Evolutionary conservation across 1,284 basidiomycete species (phyloP).

Genomic region (Retiboletus flavoniger): DNA sequence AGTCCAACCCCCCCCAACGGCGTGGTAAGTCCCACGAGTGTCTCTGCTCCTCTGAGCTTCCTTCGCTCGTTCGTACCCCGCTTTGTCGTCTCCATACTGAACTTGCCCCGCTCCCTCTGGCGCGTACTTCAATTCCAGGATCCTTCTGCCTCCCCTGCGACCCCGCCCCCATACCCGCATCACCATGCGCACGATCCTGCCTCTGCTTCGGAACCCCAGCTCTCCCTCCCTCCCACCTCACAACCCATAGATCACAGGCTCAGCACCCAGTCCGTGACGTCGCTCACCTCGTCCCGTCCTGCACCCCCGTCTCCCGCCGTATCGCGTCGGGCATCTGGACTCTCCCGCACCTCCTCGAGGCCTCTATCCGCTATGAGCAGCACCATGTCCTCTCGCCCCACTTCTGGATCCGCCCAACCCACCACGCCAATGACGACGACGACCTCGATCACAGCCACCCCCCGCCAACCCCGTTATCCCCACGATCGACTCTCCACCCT

Average conservation of each 20-base stretch:
- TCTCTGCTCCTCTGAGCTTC: constrained; percentile 18
- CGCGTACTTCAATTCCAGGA: constrained; percentile 29
- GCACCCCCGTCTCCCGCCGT: constrained; percentile 64
- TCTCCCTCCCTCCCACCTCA: constrained; percentile 7
- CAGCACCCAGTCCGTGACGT: constrained; percentile 28
- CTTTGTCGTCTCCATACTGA: constrained; percentile 31
- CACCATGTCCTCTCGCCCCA: constrained; percentile 15
- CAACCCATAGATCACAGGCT: constrained; percentile 16
- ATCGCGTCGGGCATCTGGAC: constrained; percentile 54
- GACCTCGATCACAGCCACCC: not conserved
- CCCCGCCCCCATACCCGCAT: not conserved
- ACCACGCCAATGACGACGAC: constrained; percentile 1
- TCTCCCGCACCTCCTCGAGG: constrained; percentile 29
- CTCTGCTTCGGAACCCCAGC: constrained; percentile 9
- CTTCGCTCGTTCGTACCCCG: constrained; percentile 26
- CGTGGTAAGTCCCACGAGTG: constrained; percentile 30
- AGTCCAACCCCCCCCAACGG: constrained; percentile 15
- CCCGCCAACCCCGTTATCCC: not conserved
- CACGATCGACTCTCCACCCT: not conserved
- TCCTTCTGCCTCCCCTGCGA: not conserved
- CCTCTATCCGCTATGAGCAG: constrained; percentile 21
- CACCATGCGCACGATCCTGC: constrained; percentile 4
- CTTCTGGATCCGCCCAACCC: constrained; percentile 2
- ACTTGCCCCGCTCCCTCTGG: constrained; percentile 29
- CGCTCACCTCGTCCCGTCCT: constrained; percentile 56